Conservation (phyloP, 2,329 filamentous ascomycete genomes). For the Aspergillus floridensis region DNA sequence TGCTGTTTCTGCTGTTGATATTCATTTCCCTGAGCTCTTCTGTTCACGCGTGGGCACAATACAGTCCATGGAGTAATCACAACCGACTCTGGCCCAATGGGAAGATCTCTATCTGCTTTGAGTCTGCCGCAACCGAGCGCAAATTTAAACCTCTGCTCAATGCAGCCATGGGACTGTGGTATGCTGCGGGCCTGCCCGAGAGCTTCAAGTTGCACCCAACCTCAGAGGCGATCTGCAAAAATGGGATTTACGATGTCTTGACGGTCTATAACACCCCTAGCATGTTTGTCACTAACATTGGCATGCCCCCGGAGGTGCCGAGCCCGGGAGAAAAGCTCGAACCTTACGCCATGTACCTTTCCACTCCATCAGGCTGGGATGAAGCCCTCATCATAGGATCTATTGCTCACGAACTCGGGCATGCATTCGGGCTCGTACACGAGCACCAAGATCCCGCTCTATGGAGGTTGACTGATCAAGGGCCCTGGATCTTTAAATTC, state of each 20-base stretch:
- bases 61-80: background rate
- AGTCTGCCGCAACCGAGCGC: background rate
- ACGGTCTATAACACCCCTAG: background rate
- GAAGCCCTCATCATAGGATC: no score
- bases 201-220: background rate
- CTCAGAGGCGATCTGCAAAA: background rate
- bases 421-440: slow-evolving; percentile 11
- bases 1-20: background rate
- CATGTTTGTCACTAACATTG: background rate
- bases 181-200: slow-evolving; percentile 6
- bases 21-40: background rate
- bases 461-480: background rate
- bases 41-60: background rate
- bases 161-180: slow-evolving; percentile 9
- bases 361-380: background rate
- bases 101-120: slow-evolving; percentile 2
- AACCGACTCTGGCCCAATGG: slow-evolving; percentile 1
- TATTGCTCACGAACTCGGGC: slow-evolving; percentile 14
- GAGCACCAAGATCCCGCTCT: slow-evolving; percentile 10
- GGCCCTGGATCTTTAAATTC: background rate
- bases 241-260: background rate
- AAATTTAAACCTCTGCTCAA: background rate
- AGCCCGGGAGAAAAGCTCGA: background rate
- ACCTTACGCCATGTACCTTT: background rate
- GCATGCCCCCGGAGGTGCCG: background rate